These are phyloP conservation scores for Pholiota molesta DNA, from an alignment of 768 basidiomycete species.

Conservation along the genomic window DNA sequence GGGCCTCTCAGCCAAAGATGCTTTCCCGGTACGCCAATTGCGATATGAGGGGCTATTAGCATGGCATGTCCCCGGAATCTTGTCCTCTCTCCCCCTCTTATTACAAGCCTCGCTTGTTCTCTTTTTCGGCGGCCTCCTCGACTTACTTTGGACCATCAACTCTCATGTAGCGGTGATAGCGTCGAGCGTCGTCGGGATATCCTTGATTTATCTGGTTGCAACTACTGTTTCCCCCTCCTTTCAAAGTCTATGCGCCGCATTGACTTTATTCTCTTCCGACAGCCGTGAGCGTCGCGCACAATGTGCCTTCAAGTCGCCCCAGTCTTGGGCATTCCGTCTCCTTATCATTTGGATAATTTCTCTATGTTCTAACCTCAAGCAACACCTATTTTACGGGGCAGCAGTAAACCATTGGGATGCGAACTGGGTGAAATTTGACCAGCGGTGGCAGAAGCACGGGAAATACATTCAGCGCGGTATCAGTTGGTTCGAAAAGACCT, in stretches of 20 bases:
- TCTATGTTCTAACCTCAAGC: conserved; percentile 12
- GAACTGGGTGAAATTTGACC: conserved; percentile 26
- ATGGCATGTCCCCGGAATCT: conserved; percentile 32
- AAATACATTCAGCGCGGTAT: conserved; percentile 22
- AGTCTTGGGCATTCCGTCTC: conserved; percentile 25
- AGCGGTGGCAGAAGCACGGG: conserved; percentile 23
- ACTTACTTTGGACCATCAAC: conserved; percentile 30
- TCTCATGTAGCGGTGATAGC: conserved; percentile 21
- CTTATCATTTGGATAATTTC: conserved; percentile 18
- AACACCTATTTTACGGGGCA: conserved; percentile 13
- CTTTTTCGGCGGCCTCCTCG: conserved; percentile 32
- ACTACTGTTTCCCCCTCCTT: conserved; percentile 22
- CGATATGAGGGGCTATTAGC: conserved; percentile 30
- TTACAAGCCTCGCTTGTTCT: conserved; percentile 33
- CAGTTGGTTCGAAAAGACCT: conserved; percentile 23
- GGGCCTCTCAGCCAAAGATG: conserved; percentile 21
- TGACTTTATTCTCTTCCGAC: conserved; percentile 15
- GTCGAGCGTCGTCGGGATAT: conserved; percentile 21
- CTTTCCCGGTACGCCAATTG: conserved; percentile 27
- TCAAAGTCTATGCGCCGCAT: conserved; percentile 23
- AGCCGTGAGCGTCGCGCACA: conserved; percentile 16
- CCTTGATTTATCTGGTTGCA: conserved; percentile 19
- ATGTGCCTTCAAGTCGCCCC: conserved; percentile 34
- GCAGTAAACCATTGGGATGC: conserved; percentile 16
- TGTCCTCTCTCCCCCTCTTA: conserved; percentile 30